These are phyloP conservation scores for Mortierella sp. DNA, from an alignment of 371 early-diverging fungal species.

Conservation along the genomic window DNA sequence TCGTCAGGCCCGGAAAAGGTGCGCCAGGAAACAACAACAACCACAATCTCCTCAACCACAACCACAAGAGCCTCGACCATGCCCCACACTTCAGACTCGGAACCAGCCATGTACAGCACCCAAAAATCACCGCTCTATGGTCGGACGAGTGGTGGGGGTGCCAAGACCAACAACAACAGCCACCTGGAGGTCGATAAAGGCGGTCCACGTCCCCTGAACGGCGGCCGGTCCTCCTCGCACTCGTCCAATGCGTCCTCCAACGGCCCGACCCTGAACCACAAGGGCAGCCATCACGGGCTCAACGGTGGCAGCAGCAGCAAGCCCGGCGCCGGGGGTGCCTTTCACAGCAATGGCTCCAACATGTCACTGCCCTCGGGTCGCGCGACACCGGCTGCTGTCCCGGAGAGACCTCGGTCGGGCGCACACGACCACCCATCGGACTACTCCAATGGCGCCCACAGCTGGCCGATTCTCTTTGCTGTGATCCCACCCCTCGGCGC, in stretches of 20 bases:
- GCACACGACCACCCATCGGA: conserved; percentile 32
- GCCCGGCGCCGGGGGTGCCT: background rate
- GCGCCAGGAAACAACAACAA: conserved; percentile 54
- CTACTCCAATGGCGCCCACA: conserved; percentile 44
- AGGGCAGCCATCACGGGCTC: conserved; percentile 6
- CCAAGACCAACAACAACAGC: conserved; percentile 8
- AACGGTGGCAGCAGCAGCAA: background rate
- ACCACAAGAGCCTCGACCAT: conserved; percentile 48
- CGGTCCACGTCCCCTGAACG: conserved; percentile 8
- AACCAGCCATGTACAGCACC: conserved; percentile 31
- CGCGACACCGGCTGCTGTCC: background rate
- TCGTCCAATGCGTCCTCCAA: conserved; percentile 41
- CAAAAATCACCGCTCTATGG: conserved; percentile 31
- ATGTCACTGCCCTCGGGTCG: conserved; percentile 21
- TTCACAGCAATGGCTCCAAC: conserved; percentile 31
- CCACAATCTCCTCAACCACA: conserved; percentile 41
- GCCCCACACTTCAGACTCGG: conserved; percentile 48
- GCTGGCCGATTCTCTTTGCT: conserved; percentile 77
- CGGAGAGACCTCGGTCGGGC: conserved; percentile 13
- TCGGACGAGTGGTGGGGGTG: conserved; percentile 13
- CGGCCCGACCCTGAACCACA: conserved; percentile 16
- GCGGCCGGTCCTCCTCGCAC: conserved; percentile 37
- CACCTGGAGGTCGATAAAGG: conserved; percentile 33
- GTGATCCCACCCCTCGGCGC: conserved; percentile 75
- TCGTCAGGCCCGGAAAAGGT: conserved; percentile 42